Percentiles rank a stretch among this genome's conserved stretches.
Evolutionary conservation across 2,329 filamentous ascomycete genomes (phyloP).

Genomic region (Ophiostoma populinum): DNA sequence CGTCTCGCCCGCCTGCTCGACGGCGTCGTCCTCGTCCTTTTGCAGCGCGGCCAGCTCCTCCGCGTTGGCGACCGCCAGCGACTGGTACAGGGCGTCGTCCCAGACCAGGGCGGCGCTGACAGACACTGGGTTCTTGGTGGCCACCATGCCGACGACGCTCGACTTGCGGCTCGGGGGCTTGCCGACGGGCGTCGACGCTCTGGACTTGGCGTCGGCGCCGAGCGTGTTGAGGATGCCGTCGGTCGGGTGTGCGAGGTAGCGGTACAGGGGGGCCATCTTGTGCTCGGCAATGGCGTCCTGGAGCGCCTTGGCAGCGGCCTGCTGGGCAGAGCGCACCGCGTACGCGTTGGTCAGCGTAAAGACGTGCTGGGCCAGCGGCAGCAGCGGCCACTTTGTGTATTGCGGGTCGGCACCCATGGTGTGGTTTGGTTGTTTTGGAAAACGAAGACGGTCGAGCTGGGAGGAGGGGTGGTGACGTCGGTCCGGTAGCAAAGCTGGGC

Average conservation of each 20-base stretch:
- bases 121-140: constrained; percentile 46
- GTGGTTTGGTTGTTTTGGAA: not conserved
- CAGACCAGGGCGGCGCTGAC: constrained; percentile 58
- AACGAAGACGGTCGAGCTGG: not conserved
- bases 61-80: constrained; percentile 60
- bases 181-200: constrained; percentile 16
- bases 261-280: constrained; percentile 79
- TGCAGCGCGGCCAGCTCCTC: constrained; percentile 59
- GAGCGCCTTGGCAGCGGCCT: constrained; percentile 53
- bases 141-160: constrained; percentile 58
- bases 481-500: not conserved
- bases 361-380: constrained; percentile 69
- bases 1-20: constrained; percentile 89
- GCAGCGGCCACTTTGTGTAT: constrained; percentile 70
- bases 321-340: constrained; percentile 46
- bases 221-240: constrained; percentile 63
- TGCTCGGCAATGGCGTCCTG: constrained; percentile 70
- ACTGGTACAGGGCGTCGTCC: constrained; percentile 78
- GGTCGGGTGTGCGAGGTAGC: constrained; percentile 63
- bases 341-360: constrained; percentile 74
- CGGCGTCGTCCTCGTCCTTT: constrained; percentile 84
- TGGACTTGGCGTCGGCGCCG: not conserved
- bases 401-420: constrained; percentile 65
- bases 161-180: constrained; percentile 50
- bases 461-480: not conserved